These are phyloP conservation scores for Helminthosporium solani DNA, from an alignment of 2,329 filamentous ascomycete genomes.

Conservation along the genomic window DNA sequence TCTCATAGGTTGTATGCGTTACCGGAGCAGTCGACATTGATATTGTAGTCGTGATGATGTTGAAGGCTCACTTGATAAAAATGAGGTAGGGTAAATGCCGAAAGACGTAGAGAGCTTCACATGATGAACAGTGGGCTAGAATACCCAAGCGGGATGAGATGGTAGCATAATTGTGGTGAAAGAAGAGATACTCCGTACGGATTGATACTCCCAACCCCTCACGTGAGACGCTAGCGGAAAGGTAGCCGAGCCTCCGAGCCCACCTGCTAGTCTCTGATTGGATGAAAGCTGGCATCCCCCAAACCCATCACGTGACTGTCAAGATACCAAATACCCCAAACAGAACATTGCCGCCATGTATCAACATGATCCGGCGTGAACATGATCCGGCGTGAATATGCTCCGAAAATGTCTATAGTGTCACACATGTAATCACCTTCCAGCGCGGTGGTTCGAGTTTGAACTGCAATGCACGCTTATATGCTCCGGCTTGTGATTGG, in stretches of 20 bases:
- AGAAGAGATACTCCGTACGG: too few species aligned
- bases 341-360: too few species aligned
- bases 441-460: background rate
- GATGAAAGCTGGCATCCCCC: background rate
- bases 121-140: background rate
- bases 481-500: conserved; percentile 4
- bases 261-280: background rate
- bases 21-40: conserved; percentile 5
- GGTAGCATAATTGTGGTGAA: background rate
- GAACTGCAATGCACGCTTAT: background rate
- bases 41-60: too few species aligned
- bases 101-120: background rate
- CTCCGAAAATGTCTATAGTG: too few species aligned
- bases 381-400: too few species aligned
- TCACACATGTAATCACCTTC: too few species aligned
- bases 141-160: background rate
- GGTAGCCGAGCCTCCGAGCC: conserved; percentile 2
- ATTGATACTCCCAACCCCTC: background rate
- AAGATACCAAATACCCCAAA: too few species aligned
- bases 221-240: conserved; percentile 1
- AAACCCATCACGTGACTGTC: too few species aligned
- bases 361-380: too few species aligned
- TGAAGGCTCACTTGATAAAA: background rate
- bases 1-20: background rate
- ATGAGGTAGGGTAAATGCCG: too few species aligned